These are phyloP conservation scores for Alternaria gaisen DNA, from an alignment of 2,329 filamentous ascomycete genomes.

Conservation along the genomic window DNA sequence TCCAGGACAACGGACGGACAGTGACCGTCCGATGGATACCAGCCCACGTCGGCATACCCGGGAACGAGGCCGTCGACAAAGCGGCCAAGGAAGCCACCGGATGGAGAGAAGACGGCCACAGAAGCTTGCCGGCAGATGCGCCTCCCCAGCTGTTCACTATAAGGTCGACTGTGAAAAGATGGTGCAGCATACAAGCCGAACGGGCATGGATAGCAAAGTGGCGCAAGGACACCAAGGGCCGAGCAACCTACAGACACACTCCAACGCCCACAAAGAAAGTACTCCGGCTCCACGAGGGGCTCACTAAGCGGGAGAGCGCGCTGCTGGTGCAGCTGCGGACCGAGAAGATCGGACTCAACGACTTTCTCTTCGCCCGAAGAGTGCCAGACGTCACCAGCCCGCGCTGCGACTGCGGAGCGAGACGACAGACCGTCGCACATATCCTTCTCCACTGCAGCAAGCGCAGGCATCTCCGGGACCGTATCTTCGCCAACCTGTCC, in stretches of 20 bases:
- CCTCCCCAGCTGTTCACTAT: background rate
- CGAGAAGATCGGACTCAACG: constrained; percentile 26
- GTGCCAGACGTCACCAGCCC: constrained; percentile 21
- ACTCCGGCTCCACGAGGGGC: constrained; percentile 23
- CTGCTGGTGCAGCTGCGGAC: constrained; percentile 24
- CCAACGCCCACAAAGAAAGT: background rate
- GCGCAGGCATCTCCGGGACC: constrained; percentile 23
- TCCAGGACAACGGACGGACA: constrained; percentile 6
- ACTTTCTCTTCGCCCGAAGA: constrained; percentile 25
- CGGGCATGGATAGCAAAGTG: background rate
- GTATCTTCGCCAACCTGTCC: constrained; percentile 21
- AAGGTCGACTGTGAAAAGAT: background rate
- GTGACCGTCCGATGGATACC: constrained; percentile 6
- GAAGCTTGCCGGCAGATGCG: background rate
- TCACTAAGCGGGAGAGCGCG: constrained; percentile 21
- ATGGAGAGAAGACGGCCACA: background rate
- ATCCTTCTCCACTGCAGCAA: constrained; percentile 23
- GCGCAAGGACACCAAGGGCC: background rate
- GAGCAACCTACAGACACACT: background rate
- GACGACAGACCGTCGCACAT: constrained; percentile 25
- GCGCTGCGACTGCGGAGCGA: constrained; percentile 22
- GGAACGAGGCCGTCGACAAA: constrained; percentile 6
- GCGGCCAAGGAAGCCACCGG: background rate
- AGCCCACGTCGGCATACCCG: background rate
- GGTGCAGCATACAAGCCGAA: background rate